Evolutionary conservation across 2,329 filamentous ascomycete species (phyloP), one percentile per base, ranked within the genome.

Genomic region (Fusarium neocosmosporiellum): DNA sequence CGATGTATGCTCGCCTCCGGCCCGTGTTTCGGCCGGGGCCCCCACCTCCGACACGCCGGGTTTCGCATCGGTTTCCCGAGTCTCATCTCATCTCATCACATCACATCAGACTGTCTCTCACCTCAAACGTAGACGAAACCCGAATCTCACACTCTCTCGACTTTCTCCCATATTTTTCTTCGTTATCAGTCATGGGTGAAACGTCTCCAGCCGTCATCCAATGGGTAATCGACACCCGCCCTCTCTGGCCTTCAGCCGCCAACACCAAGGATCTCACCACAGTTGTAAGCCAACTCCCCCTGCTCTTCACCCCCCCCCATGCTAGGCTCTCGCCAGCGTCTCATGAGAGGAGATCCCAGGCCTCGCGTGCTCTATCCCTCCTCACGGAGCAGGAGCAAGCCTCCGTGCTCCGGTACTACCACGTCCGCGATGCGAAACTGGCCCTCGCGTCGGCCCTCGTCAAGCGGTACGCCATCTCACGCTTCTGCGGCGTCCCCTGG

Each of bases 361-460:
- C 89, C 48, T 80, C 85, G n/a, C 82, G 85, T 53, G 86, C 87
- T 24, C 81, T 92, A 37, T 80, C 83, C 10, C 83, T 91, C 31
- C 84, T 92, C 57, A 81, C 84, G 2, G 75, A 82, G 1, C 82
- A 87, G 11, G 92, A 94, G 79, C 88, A 87, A 69, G 80, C 86
- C 59, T 81, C 83, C 16, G 88, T 91, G 34, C 85, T 91, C 10
- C 85, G 85, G 65, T 94, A 90, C 83, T 89, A 90, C 83, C 89
- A 91, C 80, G 84, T 92, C 75, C 86, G 88, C 78, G 93, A 95
- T 82, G 93, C 93, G 61, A 93, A 92, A 79, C 92, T 95, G 87
- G 88, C 89, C 57, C 86, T 96, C 46, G 92, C 83, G 27, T 95
- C 93, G 20, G 88, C 91, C 48, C 87, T 96, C 58, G 85, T 95